Evolutionary conservation across 129 eudicot genomes (phyloP).

Genomic region (Chrysanthemum makinoi): DNA sequence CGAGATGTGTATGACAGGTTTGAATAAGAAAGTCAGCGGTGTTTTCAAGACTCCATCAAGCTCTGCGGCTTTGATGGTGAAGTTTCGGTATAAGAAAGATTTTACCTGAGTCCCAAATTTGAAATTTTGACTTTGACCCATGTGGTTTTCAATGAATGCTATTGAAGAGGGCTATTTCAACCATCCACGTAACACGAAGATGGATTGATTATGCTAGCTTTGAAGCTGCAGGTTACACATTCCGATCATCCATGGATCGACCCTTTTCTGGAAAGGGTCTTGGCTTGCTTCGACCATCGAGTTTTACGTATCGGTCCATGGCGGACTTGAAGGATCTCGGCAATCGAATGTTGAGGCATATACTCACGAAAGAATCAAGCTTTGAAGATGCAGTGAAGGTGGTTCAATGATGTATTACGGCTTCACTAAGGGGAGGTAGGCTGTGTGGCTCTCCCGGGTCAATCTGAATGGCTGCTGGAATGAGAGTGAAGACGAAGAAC

Average conservation of each 20-base stretch:
- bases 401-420: conserved; percentile 43
- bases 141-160: conserved; percentile 80
- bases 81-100: conserved; percentile 62
- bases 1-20: conserved; percentile 76
- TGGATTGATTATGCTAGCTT: conserved; percentile 87
- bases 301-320: conserved; percentile 65
- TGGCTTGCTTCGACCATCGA: conserved; percentile 72
- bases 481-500: conserved; percentile 54
- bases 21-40: conserved; percentile 47
- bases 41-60: conserved; percentile 42
- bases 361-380: conserved; percentile 38
- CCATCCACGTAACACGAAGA: conserved; percentile 85
- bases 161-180: conserved; percentile 59
- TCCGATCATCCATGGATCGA: conserved; percentile 28
- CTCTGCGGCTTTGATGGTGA: conserved; percentile 59
- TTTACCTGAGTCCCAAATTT: conserved; percentile 57
- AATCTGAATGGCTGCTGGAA: conserved; percentile 56
- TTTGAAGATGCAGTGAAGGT: conserved; percentile 52
- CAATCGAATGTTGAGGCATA: conserved; percentile 37
- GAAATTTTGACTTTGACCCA: conserved; percentile 77
- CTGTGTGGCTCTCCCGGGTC: conserved; percentile 58
- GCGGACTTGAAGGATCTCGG: conserved; percentile 23
- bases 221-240: conserved; percentile 57
- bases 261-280: conserved; percentile 54
- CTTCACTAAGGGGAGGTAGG: conserved; percentile 31